A percentile compares a stretch with the other conserved stretches of the same genome.
phyloP scores from a whole-genome alignment of 2,329 filamentous ascomycete species.

The Cryphonectria japonica region DNA sequence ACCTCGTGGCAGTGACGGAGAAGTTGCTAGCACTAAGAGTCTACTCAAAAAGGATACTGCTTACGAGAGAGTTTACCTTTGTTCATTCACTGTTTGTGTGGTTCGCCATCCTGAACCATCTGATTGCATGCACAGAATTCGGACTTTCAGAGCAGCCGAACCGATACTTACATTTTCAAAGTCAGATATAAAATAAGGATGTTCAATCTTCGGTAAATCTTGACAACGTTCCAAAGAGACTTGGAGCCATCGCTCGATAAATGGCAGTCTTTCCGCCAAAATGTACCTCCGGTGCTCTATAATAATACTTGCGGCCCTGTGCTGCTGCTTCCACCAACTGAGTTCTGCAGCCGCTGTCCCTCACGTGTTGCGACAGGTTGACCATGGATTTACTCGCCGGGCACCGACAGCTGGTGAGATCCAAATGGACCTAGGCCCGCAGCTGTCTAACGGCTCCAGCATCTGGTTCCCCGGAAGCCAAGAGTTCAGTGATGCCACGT shows the following conservation, averaged over 20 bases:
- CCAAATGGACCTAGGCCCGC: not conserved
- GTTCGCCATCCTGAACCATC: not conserved
- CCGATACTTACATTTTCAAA: not conserved
- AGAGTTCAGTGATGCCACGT: constrained; percentile 42
- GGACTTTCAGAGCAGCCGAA: constrained; percentile 5
- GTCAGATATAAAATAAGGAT: not conserved
- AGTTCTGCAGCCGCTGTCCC: constrained; percentile 1
- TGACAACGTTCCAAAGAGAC: not conserved
- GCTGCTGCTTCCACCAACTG: not conserved
- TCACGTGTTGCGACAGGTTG: not conserved
- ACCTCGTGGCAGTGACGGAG: not conserved
- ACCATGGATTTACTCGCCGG: not conserved
- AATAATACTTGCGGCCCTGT: not conserved
- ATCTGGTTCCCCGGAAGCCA: not conserved
- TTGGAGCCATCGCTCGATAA: not conserved
- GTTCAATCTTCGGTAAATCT: not conserved
- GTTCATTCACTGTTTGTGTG: not conserved
- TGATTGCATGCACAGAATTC: not conserved
- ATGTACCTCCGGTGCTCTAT: not conserved
- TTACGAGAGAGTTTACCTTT: not conserved
- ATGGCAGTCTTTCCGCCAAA: not conserved
- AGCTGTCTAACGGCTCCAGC: not conserved
- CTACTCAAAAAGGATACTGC: not conserved
- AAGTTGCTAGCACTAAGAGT: not conserved
- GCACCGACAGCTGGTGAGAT: not conserved